These are phyloP conservation scores for Brassica incana DNA, from an alignment of 345 rosid species.

Conservation along the genomic window DNA sequence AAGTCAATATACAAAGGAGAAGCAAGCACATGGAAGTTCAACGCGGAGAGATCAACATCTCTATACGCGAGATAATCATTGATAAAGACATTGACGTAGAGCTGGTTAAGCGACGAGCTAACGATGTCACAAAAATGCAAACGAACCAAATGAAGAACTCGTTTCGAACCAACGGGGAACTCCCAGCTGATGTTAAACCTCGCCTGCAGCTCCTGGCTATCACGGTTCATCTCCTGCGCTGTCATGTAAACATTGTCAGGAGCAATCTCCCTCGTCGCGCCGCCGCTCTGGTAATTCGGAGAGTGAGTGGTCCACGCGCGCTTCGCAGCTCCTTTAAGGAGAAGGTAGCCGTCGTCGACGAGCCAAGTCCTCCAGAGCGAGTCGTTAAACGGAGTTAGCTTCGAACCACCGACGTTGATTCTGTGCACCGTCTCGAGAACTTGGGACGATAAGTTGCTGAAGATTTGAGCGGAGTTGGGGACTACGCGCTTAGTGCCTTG, in stretches of 20 bases:
- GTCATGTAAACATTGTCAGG: constrained; percentile 90
- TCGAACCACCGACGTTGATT: constrained; percentile 86
- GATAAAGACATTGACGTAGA: constrained; percentile 76
- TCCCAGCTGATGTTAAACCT: constrained; percentile 80
- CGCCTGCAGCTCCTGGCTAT: constrained; percentile 44
- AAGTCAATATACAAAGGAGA: constrained; percentile 79
- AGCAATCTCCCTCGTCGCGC: constrained; percentile 68
- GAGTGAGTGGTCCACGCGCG: constrained; percentile 47
- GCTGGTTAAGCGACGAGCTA: constrained; percentile 70
- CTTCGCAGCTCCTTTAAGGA: constrained; percentile 65
- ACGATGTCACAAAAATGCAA: constrained; percentile 94
- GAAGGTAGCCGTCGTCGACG: constrained; percentile 73
- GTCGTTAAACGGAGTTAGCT: constrained; percentile 85
- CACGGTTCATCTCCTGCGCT: constrained; percentile 83
- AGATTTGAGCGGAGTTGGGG: constrained; percentile 46
- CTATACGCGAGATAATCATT: constrained; percentile 58
- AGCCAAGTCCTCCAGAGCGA: constrained; percentile 93
- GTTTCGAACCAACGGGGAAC: constrained; percentile 55
- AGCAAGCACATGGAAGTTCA: constrained; percentile 60
- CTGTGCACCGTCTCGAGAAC: constrained; percentile 77
- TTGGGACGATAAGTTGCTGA: constrained; percentile 55
- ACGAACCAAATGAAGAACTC: constrained; percentile 64
- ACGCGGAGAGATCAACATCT: constrained; percentile 78
- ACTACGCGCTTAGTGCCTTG: constrained; percentile 59
- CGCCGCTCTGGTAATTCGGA: constrained; percentile 77